Evolutionary conservation across 2,329 filamentous ascomycete genomes (phyloP).

Genomic region (Trichoderma atroviride): DNA sequence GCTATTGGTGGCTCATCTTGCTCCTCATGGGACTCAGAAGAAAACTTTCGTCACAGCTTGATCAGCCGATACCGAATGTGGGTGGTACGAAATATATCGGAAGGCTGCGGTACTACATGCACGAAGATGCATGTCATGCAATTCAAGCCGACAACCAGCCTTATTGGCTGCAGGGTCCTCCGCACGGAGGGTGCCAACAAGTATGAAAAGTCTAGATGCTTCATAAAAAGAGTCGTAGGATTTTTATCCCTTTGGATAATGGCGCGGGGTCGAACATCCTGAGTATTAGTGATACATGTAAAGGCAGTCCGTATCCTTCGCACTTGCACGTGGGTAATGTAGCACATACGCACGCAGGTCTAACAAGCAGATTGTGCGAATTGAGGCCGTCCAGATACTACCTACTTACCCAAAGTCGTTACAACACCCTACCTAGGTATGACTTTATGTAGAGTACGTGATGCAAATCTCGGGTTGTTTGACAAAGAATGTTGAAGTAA

Average conservation of each 20-base stretch:
- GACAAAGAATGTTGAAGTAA: not conserved
- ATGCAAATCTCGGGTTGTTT: not conserved
- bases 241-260: not conserved
- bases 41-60: not conserved
- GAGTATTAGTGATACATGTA: not conserved
- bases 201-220: not conserved
- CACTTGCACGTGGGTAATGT: not conserved
- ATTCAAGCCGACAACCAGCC: not conserved
- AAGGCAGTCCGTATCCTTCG: not conserved
- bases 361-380: not conserved
- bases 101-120: not conserved
- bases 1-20: not conserved
- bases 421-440: not conserved
- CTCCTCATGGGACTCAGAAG: not conserved
- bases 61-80: not conserved
- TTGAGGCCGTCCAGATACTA: not conserved
- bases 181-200: not conserved
- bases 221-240: not conserved
- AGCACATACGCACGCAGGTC: not conserved
- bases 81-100: not conserved
- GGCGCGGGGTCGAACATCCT: not conserved
- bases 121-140: not conserved
- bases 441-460: not conserved
- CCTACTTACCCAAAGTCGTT: not conserved
- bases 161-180: not conserved